Conservation (phyloP, 1,284 basidiomycete genomes). For the Salmacisia buchloeana region DNA sequence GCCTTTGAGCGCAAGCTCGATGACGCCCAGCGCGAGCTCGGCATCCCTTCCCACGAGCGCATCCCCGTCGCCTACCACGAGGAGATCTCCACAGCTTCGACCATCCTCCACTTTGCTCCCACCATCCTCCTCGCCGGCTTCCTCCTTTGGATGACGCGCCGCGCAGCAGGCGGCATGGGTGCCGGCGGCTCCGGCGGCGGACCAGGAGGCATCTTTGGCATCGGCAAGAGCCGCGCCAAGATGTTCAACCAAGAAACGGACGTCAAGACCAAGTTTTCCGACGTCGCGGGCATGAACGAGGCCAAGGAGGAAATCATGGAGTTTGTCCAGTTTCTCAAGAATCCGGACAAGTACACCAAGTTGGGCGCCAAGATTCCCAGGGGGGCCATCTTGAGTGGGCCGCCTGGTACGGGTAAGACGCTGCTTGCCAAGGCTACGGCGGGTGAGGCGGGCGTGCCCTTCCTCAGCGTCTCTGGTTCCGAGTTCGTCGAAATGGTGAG, state of each 20-base stretch:
- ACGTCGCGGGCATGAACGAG: conserved; percentile 99
- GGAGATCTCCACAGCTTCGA: conserved; percentile 77
- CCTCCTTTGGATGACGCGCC: conserved; percentile 80
- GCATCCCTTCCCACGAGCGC: conserved; percentile 82
- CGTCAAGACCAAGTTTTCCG: conserved; percentile 85
- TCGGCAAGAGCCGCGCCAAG: conserved; percentile 91
- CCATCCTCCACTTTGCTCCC: conserved; percentile 85
- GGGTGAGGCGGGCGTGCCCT: conserved; percentile 92
- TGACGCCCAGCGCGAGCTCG: conserved; percentile 84
- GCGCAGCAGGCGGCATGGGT: conserved; percentile 57
- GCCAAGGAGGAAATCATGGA: conserved; percentile 99
- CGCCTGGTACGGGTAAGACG: conserved; percentile 98
- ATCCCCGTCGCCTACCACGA: conserved; percentile 96
- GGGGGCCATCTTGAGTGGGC: conserved; percentile 94
- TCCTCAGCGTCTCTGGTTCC: conserved; percentile 95
- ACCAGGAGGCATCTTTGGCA: conserved; percentile 88
- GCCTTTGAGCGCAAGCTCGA: conserved; percentile 92
- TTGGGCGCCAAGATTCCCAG: conserved; percentile 98
- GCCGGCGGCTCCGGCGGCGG: conserved; percentile 54
- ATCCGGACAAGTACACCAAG: conserved; percentile 87
- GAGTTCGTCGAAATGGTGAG: conserved; percentile 92
- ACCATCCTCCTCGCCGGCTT: conserved; percentile 85
- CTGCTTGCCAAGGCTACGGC: conserved; percentile 96
- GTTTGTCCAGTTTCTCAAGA: conserved; percentile 98
- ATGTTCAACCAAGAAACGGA: conserved; percentile 97